phyloP scores from a whole-genome alignment of 352 stramenopile genomes.

The Plasmopara viticola region DNA sequence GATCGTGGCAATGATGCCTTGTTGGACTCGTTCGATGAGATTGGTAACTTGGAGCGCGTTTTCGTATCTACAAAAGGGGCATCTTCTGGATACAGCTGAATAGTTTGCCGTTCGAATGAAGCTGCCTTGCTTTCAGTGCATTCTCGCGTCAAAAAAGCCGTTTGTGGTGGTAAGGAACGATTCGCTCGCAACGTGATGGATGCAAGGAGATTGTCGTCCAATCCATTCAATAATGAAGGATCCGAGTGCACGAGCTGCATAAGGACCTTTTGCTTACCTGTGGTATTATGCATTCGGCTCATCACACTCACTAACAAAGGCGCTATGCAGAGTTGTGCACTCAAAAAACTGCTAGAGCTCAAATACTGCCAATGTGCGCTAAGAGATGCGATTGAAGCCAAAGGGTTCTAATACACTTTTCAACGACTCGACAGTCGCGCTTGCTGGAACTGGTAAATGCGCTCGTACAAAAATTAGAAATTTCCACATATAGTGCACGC shows the following conservation, averaged over 20 bases:
- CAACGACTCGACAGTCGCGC: conserved; percentile 4
- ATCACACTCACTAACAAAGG: conserved; percentile 9
- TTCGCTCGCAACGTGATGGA: conserved; percentile 30
- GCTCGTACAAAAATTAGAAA: conserved; percentile 7
- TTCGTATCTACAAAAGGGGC: conserved; percentile 10
- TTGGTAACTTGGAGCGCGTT: neutral
- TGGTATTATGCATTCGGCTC: conserved; percentile 26
- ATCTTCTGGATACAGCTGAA: conserved; percentile 25
- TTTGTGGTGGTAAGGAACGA: neutral
- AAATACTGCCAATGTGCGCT: too few species aligned
- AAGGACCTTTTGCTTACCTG: conserved; percentile 37
- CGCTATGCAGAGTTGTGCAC: conserved; percentile 1
- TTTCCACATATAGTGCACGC: conserved; percentile 5
- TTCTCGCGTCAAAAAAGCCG: neutral
- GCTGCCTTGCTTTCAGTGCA: neutral
- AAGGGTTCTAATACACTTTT: neutral
- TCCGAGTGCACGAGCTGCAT: conserved; percentile 40
- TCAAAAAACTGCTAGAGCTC: neutral
- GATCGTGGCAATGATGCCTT: conserved; percentile 5
- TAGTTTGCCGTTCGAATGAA: conserved; percentile 10
- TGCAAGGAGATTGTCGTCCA: conserved; percentile 34
- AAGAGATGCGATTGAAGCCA: too few species aligned
- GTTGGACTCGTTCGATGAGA: conserved; percentile 1
- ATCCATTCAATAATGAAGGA: conserved; percentile 30
- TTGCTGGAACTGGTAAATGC: conserved; percentile 14